Evolutionary conservation across 129 eudicot species (phyloP), one percentile per base, ranked within the genome.

Genomic region (Saposhnikovia divaricata): DNA sequence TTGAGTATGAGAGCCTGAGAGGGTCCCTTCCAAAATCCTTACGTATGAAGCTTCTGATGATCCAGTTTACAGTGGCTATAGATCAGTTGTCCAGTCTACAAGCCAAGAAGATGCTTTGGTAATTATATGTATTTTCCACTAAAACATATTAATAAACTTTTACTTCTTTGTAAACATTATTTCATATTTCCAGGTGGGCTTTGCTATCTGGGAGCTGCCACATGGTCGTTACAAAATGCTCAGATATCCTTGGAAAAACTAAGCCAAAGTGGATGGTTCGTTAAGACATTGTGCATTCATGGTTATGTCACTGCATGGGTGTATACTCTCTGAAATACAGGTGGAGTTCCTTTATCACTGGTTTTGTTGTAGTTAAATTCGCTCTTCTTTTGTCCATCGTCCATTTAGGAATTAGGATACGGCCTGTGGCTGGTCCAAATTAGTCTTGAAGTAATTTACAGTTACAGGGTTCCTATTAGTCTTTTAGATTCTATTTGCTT

Each of bases 261-360:
- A 88, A 69, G 93, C 87, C 63, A 91, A 88, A 88, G 81, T 91
- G 27, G 87, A 91, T 68, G 93, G 93, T 73, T 93, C 97, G 9
- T 73, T 94, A 47, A 84, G 97, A 75, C 93, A 94, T 87, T 94
- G 98, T 82, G 90, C 98, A 5, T 91, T 87, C 76, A 88, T 83
- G 88, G 98, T 91, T 80, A 94, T 94, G 98, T 97, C 98, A 2
- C 80, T 94, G 73, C 98, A 94, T 70, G 98, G 98, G 4, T 91
- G 89, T 61, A 79, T 94, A 81, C 90, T 91, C 28, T 94, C 98
- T 2, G 98, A 94, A 83, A 94, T 94, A 73, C 98, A 91, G 97
- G 98, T 91, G n/a, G 45, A 55, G 21, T 38, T n/a, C 10, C 37
- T 76, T 80, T 59, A 57, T 75, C 65, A 69, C 25, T 28, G 18